phyloP scores from a whole-genome alignment of 805 yeast species.

The Myxozyma lipomycoides region DNA sequence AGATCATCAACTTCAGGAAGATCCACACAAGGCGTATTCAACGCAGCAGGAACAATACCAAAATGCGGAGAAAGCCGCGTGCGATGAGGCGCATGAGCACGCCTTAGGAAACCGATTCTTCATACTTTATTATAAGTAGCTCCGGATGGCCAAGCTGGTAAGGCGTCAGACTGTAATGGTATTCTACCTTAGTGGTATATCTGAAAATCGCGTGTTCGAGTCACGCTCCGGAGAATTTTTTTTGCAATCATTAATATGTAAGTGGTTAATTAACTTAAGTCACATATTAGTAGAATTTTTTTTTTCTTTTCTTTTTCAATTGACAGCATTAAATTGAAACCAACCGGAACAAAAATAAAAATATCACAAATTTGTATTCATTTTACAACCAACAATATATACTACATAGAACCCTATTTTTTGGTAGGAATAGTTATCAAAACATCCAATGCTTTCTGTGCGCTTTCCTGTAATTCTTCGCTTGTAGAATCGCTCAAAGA shows the following conservation, averaged over 20 bases:
- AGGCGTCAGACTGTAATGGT: slow-evolving; percentile 30
- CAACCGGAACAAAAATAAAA: no score
- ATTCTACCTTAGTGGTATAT: slow-evolving; percentile 1
- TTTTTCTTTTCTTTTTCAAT: not conserved
- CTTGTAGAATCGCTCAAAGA: slow-evolving; percentile 75
- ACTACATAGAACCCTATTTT: not conserved
- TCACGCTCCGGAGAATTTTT: slow-evolving; percentile 29
- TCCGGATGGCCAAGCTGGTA: slow-evolving; percentile 31
- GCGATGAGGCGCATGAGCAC: no score
- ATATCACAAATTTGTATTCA: no score
- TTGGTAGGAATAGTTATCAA: slow-evolving; percentile 36
- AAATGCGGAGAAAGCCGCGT: no score
- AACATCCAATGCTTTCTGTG: slow-evolving; percentile 86
- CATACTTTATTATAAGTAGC: no score
- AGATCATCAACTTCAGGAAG: no score
- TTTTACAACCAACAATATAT: no score
- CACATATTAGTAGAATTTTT: not conserved
- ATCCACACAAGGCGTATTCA: no score
- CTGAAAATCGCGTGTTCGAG: slow-evolving; percentile 31
- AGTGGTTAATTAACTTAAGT: not conserved
- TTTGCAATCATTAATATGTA: not conserved
- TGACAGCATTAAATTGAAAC: no score
- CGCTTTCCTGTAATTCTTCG: slow-evolving; percentile 66
- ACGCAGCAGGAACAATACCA: no score
- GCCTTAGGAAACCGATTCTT: no score